phyloP scores from a whole-genome alignment of 176 grass and related monocot genomes.

The bread wheat (Triticum aestivum) region DNA sequence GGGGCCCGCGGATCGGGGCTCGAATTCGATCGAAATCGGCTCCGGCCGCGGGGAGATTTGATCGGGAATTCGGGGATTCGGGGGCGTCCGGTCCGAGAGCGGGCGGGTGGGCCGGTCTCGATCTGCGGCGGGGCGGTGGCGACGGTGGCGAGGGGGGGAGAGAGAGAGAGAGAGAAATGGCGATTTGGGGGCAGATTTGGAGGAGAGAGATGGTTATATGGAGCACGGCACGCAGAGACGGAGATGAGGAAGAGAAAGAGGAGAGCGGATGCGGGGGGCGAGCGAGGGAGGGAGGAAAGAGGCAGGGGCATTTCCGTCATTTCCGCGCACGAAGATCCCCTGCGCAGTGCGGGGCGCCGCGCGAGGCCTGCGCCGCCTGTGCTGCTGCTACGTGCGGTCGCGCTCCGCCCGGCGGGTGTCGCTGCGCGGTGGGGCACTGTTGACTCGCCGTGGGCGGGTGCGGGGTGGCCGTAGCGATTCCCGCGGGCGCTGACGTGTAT shows the following conservation, averaged over 20 bases:
- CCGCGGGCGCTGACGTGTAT: constrained; percentile 18
- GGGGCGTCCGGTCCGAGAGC: neutral
- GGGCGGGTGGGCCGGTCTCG: neutral
- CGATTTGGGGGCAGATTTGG: constrained; percentile 27
- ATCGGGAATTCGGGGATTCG: constrained; percentile 25
- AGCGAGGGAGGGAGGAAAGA: constrained; percentile 35
- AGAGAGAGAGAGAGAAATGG: neutral
- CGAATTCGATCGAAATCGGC: constrained; percentile 38
- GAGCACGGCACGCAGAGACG: constrained; percentile 32
- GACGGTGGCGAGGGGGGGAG: neutral
- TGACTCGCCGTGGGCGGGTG: neutral
- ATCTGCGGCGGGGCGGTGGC: neutral
- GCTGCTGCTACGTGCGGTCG: constrained; percentile 13
- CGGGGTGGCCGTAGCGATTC: constrained; percentile 11
- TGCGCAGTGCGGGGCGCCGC: constrained; percentile 17
- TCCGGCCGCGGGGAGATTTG: constrained; percentile 16
- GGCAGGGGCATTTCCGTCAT: constrained; percentile 28
- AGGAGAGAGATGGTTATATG: constrained; percentile 37
- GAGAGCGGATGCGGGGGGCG: constrained; percentile 8
- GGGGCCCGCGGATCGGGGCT: constrained; percentile 27
- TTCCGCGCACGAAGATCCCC: constrained; percentile 19
- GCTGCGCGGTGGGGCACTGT: neutral
- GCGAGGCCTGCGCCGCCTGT: neutral
- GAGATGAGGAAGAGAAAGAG: constrained; percentile 5
- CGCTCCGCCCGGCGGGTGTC: neutral